These are phyloP conservation scores for Pseudotulostoma volvatum DNA, from an alignment of 495 filamentous ascomycete genomes.

Conservation along the genomic window DNA sequence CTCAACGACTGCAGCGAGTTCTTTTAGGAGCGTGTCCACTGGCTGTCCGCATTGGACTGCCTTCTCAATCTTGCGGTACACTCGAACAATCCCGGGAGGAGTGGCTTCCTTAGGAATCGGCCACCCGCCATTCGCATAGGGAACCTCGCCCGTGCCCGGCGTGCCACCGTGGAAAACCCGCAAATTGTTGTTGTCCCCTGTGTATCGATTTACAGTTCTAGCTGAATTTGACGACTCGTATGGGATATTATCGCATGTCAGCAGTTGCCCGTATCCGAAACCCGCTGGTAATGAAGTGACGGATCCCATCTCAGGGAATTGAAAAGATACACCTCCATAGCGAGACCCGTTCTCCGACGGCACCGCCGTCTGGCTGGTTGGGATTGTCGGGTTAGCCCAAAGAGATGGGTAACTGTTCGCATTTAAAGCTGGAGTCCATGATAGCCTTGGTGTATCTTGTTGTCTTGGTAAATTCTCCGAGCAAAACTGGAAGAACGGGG, in stretches of 20 bases:
- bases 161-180: no score
- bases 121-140: neutral
- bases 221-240: neutral
- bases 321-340: neutral
- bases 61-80: conserved; percentile 15
- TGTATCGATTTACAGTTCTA: neutral
- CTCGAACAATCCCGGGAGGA: conserved; percentile 7
- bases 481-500: neutral
- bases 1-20: conserved; percentile 10
- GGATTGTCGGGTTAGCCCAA: neutral
- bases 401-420: neutral
- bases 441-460: neutral
- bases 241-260: neutral
- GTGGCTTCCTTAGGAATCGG: conserved; percentile 4
- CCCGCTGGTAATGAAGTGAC: neutral
- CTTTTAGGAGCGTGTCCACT: conserved; percentile 11
- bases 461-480: neutral
- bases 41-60: conserved; percentile 10
- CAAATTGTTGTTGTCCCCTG: neutral
- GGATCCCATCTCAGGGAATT: neutral
- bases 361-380: neutral
- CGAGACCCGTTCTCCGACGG: neutral
- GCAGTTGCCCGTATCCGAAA: neutral
- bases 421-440: neutral
- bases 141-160: neutral